These are phyloP conservation scores for Tausonia pullulans DNA, from an alignment of 1,284 basidiomycete species.

Conservation along the genomic window DNA sequence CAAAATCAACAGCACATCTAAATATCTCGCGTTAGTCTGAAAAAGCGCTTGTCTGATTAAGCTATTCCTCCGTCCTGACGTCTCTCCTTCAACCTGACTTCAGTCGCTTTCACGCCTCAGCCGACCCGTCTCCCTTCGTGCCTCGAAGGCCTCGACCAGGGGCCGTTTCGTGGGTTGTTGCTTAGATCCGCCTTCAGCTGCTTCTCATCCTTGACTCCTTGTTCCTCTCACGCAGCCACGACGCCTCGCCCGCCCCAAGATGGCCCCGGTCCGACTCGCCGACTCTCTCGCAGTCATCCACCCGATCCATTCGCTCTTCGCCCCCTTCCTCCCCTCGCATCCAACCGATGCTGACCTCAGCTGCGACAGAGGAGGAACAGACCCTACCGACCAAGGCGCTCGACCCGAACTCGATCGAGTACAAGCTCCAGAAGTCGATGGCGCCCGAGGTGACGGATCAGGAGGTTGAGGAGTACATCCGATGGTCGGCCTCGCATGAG, in stretches of 20 bases:
- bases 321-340: neutral
- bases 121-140: neutral
- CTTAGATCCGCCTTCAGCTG: neutral
- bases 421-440: neutral
- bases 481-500: conserved; percentile 11
- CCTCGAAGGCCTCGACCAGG: neutral
- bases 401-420: conserved; percentile 1
- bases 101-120: neutral
- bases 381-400: neutral
- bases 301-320: neutral
- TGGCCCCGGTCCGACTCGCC: neutral
- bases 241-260: neutral
- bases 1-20: conserved; percentile 32
- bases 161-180: neutral
- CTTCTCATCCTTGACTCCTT: too few relatives aligned
- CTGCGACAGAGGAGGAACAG: neutral
- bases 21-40: conserved; percentile 23
- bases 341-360: neutral
- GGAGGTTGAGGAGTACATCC: conserved; percentile 14
- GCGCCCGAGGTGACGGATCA: conserved; percentile 1
- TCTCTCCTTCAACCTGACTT: neutral
- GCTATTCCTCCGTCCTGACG: neutral
- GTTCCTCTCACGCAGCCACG: too few relatives aligned
- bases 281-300: too few relatives aligned
- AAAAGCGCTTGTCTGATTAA: neutral